Evolutionary conservation across 2,329 filamentous ascomycete species (phyloP).

Genomic region (Byssochlamys sp.): DNA sequence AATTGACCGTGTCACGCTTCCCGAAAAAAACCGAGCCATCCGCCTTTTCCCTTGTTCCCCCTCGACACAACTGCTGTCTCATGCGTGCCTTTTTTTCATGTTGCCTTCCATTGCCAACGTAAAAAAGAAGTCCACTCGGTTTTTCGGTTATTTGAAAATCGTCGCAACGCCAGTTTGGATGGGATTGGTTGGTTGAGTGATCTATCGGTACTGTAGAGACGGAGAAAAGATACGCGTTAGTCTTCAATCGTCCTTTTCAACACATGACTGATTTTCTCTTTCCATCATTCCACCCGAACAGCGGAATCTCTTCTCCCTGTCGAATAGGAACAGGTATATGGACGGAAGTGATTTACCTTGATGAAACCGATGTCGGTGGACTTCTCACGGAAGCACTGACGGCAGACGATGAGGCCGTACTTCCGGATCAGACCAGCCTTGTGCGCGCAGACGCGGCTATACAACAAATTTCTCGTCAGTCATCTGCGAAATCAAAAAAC

Average conservation of each 20-base stretch:
- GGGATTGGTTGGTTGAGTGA: background rate
- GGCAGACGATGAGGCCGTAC: conserved; percentile 72
- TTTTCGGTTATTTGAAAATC: background rate
- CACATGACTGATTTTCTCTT: background rate
- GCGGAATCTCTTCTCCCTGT: too few relatives aligned
- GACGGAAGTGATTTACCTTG: conserved; percentile 42
- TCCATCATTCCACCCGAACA: background rate
- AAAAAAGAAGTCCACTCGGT: background rate
- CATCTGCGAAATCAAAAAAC: conserved; percentile 11
- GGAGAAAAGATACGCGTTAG: background rate
- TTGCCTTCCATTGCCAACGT: background rate
- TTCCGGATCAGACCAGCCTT: conserved; percentile 98
- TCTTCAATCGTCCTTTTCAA: background rate
- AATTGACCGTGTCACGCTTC: background rate
- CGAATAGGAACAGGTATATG: background rate
- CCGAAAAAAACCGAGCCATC: background rate
- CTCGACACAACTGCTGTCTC: background rate
- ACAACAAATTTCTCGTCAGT: conserved; percentile 8
- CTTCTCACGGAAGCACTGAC: conserved; percentile 59
- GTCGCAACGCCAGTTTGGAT: background rate
- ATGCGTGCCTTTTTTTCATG: background rate
- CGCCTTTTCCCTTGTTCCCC: background rate
- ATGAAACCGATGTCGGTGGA: conserved; percentile 57
- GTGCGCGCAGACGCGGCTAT: conserved; percentile 80
- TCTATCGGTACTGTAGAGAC: conserved; percentile 1